Base-by-base conservation (phyloP, 495 filamentous ascomycete species). In the Trichoderma virens region DNA sequence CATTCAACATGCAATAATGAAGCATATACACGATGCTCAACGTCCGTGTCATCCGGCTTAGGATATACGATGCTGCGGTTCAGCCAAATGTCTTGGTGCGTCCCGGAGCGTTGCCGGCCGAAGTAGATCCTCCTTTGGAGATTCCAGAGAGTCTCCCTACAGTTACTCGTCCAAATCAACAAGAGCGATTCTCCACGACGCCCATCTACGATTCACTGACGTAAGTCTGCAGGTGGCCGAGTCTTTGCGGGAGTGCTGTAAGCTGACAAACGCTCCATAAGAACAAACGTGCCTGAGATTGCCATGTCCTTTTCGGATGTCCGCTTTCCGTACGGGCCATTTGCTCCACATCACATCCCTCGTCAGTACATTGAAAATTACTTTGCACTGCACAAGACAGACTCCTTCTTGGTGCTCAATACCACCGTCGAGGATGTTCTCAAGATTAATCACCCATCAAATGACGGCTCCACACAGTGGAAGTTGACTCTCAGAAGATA, bases 281-380 rank as follows among this genome's bases (percentile, higher is more conserved):
- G 78, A 32, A 81, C 80, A 23, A 83, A 83, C 63, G 79, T 82
- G 0, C 80, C 79, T 16, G 73, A 75, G 20, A 78, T 81, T 34
- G 80, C 79, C 63, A 83, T 83, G 80, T 75, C 69, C 51, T 79
- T 80, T 54, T 82, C 80, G 5, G 79, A 82, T 62, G 13, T 65
- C 23, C 73, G 71, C 1, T 83, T 83, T 62, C 68, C 80, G 9
- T 81, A 80, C 64, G 79, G 81, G 2, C 79, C 81, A 8, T 82
- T 83, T 70, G 74, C 74, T 18, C 79, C 80, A 0, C 79, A 83
- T 63, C 71, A 76, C 59, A 68, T 83, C 14, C 75, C 81, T 0
- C 72, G 73, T 6, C 79, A 79, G 67, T 83, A 82, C 56, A 68
- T 82, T 34, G 74, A 80, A 65, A 74, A 72, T 61, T 82, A 82